phyloP scores from a whole-genome alignment of 768 basidiomycete genomes.

The Hemileccinum rubropunctum region DNA sequence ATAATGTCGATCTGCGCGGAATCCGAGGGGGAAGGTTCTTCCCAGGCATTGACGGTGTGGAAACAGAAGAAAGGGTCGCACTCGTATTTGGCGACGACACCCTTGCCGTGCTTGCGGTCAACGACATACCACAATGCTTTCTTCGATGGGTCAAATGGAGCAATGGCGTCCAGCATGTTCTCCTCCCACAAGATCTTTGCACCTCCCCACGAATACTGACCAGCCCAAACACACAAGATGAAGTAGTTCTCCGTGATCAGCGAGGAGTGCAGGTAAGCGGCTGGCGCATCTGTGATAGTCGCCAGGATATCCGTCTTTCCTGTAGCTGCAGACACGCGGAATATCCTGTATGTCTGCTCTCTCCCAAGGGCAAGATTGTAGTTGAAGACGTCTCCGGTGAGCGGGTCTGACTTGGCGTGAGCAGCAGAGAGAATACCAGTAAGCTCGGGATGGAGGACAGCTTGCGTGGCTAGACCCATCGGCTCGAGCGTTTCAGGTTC shows the following conservation, averaged over 20 bases:
- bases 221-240: slow-evolving; percentile 35
- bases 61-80: slow-evolving; percentile 39
- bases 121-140: slow-evolving; percentile 37
- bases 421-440: slow-evolving; percentile 34
- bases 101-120: slow-evolving; percentile 34
- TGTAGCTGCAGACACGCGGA: slow-evolving; percentile 32
- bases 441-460: slow-evolving; percentile 31
- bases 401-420: slow-evolving; percentile 36
- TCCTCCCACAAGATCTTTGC: slow-evolving; percentile 29
- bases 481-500: slow-evolving; percentile 39
- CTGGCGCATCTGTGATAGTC: slow-evolving; percentile 36
- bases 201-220: slow-evolving; percentile 29
- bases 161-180: slow-evolving; percentile 34
- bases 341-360: slow-evolving; percentile 31
- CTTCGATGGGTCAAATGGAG: slow-evolving; percentile 28
- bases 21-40: slow-evolving; percentile 23
- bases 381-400: slow-evolving; percentile 37
- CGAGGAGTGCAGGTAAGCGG: slow-evolving; percentile 39
- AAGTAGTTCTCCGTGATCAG: slow-evolving; percentile 37
- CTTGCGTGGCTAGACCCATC: slow-evolving; percentile 28
- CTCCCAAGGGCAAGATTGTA: slow-evolving; percentile 32
- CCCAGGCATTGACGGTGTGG: slow-evolving; percentile 41
- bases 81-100: slow-evolving; percentile 37
- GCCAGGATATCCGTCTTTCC: slow-evolving; percentile 35
- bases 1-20: slow-evolving; percentile 30